phyloP scores from a whole-genome alignment of 1,284 basidiomycete species.

The Trametes polyzona region DNA sequence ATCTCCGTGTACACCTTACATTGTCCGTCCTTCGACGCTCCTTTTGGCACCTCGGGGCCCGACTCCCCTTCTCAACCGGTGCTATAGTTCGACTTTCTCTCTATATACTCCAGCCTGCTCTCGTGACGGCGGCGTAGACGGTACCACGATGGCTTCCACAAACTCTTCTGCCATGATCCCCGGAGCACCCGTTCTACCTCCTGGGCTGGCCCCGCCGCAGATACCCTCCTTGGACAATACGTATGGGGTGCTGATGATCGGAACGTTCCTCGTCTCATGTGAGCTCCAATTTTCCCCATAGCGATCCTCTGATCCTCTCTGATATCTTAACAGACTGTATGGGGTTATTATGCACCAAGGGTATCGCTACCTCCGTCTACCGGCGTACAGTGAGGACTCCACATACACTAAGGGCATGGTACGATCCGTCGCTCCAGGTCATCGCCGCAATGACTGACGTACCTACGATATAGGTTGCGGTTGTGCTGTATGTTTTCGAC shows the following conservation, averaged over 20 bases:
- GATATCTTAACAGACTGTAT: not conserved
- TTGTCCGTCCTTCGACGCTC: too few relatives aligned
- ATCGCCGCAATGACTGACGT: not conserved
- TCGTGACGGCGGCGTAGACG: not conserved
- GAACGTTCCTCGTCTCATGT: constrained; percentile 1
- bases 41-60: too few relatives aligned
- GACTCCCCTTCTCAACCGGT: not conserved
- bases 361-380: not conserved
- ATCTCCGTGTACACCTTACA: too few relatives aligned
- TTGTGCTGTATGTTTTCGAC: not conserved
- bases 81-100: not conserved
- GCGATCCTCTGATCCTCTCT: not conserved
- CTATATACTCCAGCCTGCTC: too few relatives aligned
- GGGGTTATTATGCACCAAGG: not conserved
- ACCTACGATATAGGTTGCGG: not conserved
- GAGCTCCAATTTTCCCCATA: not conserved
- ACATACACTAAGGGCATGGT: not conserved
- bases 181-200: not conserved
- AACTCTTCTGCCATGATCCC: not conserved
- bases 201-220: not conserved
- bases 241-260: not conserved
- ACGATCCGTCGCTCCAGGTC: not conserved
- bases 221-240: not conserved
- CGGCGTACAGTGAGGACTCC: not conserved
- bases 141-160: not conserved